Evolutionary conservation across 345 rosid genomes (phyloP), one percentile per base, ranked within the genome.

Genomic region (Salix arbutifolia): DNA sequence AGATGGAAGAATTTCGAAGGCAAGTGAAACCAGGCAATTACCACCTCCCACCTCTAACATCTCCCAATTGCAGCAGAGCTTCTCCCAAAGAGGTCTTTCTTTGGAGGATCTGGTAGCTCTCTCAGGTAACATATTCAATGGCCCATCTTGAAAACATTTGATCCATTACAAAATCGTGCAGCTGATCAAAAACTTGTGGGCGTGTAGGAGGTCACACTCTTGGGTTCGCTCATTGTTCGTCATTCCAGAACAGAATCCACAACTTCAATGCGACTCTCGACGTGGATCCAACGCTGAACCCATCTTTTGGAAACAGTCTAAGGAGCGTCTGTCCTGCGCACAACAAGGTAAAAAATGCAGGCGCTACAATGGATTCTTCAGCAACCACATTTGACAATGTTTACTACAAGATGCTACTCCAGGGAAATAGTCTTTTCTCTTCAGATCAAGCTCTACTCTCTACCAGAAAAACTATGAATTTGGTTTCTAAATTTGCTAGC

Each of bases 191-290:
- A 52, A 19, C 21, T 6, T 18, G 5, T 31, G 25, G 33, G 28
- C 10, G 17, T 73, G 40, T 30, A 89, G 97, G 97, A 72, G 96
- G 99, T 9, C 99, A 95, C 79, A 91, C 94, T 1, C 88, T 95
- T 11, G 97, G 99, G 56, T 95, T 95, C 67, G 78, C 99, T 0
- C 97, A 92, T 76, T 92, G 99, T 77, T 95, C 92, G 28, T 92
- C 97, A 0, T 95, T 95, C 80, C 90, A 89, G 73, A 88, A 87
- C 84, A 87, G 97, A 82, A 89, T 95, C 77, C 92, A 89, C 87
- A 92, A 81, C 72, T 94, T 94, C 93, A 85, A 84, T 42, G 56
- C 89, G 37, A 84, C 80, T 21, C 67, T 75, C 1, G 86, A 90
- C 80, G 44, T 91, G 1, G 99, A 92, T 61, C 96, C 97, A 9